phyloP scores from a whole-genome alignment of 305 asterid species.

The Nicotiana rustica region DNA sequence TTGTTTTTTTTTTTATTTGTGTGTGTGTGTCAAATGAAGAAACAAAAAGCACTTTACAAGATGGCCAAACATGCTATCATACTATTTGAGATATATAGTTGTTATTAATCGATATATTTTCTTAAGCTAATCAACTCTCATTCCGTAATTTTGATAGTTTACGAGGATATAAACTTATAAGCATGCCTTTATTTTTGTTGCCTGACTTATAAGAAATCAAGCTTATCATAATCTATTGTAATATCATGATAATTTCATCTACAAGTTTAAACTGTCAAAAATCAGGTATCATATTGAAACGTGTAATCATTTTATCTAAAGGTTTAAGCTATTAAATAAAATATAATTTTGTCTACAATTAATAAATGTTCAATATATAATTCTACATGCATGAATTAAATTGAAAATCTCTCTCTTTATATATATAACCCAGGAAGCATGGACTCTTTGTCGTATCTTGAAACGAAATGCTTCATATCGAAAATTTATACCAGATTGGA shows the following conservation, averaged over 20 bases:
- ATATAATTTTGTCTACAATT: not conserved
- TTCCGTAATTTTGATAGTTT: too few species aligned
- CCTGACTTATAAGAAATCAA: too few species aligned
- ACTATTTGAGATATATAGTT: not conserved
- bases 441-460: constrained; percentile 30
- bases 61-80: too few species aligned
- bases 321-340: not conserved
- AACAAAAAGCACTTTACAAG: too few species aligned
- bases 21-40: too few species aligned
- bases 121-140: too few species aligned
- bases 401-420: not conserved
- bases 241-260: not conserved
- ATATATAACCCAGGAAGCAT: constrained; percentile 9
- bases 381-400: not conserved
- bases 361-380: not conserved
- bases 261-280: not conserved
- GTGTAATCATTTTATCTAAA: not conserved
- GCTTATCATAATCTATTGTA: too few species aligned
- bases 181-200: too few species aligned
- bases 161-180: too few species aligned
- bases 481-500: constrained; percentile 15
- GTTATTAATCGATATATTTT: too few species aligned
- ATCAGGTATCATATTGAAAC: not conserved
- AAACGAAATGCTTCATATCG: constrained; percentile 12
- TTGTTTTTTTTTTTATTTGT: too few species aligned